These are phyloP conservation scores for Chytriomyces sp. DNA, from an alignment of 192 early-diverging fungal genomes.

Conservation along the genomic window DNA sequence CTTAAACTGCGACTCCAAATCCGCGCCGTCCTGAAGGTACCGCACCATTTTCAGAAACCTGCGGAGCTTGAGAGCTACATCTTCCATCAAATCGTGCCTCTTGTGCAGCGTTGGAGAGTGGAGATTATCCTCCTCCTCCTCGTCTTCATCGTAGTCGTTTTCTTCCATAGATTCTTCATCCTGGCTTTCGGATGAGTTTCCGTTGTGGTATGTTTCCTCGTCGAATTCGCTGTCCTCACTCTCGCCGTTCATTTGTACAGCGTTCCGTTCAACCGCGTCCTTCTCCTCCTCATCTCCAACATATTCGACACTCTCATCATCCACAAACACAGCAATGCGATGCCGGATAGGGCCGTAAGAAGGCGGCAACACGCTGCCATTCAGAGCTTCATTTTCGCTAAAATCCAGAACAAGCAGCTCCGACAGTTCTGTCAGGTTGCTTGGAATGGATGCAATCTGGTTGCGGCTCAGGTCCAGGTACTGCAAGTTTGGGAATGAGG, in stretches of 20 bases:
- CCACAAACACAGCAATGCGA: constrained; percentile 36
- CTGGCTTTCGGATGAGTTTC: constrained; percentile 5
- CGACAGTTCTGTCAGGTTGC: constrained; percentile 37
- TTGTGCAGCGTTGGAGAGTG: constrained; percentile 13
- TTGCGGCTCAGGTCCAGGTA: constrained; percentile 52
- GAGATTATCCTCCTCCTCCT: constrained; percentile 1
- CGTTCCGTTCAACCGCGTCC: background rate
- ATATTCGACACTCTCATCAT: constrained; percentile 35
- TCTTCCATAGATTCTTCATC: constrained; percentile 3
- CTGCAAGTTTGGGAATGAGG: constrained; percentile 43
- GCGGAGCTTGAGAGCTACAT: constrained; percentile 34
- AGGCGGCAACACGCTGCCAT: constrained; percentile 26
- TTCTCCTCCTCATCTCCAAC: constrained; percentile 1
- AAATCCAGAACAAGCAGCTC: constrained; percentile 54
- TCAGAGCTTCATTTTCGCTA: constrained; percentile 42
- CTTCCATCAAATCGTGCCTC: constrained; percentile 24
- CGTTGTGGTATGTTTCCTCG: constrained; percentile 7
- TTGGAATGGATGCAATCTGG: constrained; percentile 39
- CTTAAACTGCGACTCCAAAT: constrained; percentile 32
- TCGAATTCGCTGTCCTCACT: constrained; percentile 1
- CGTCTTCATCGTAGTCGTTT: constrained; percentile 27
- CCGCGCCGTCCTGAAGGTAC: constrained; percentile 33
- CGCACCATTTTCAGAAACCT: constrained; percentile 41
- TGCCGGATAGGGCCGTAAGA: constrained; percentile 41
- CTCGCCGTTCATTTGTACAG: background rate